These are phyloP conservation scores for Marasmius tenuissimus DNA, from an alignment of 1,284 basidiomycete species.

Conservation along the genomic window DNA sequence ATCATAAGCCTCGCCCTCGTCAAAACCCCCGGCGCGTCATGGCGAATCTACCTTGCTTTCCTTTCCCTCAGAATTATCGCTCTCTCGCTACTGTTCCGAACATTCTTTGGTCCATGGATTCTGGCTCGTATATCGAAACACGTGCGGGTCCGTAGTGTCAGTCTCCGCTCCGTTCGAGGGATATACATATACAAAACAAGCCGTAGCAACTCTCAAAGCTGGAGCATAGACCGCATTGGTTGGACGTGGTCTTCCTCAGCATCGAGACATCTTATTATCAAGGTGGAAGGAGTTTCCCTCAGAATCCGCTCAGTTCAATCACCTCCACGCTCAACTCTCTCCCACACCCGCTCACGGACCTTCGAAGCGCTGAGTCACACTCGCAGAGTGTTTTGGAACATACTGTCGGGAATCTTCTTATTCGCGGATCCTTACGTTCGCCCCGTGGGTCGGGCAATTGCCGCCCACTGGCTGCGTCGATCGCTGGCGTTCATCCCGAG, in stretches of 20 bases:
- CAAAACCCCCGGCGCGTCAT: conserved; percentile 29
- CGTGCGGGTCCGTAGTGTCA: conserved; percentile 67
- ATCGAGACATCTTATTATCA: conserved; percentile 55
- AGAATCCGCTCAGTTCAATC: conserved; percentile 38
- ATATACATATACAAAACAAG: conserved; percentile 47
- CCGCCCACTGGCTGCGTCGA: conserved; percentile 54
- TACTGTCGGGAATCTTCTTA: conserved; percentile 42
- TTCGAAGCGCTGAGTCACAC: conserved; percentile 54
- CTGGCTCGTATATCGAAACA: conserved; percentile 58
- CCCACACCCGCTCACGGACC: conserved; percentile 45
- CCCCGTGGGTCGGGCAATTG: conserved; percentile 55
- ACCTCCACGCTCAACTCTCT: conserved; percentile 15
- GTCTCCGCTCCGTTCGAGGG: conserved; percentile 73
- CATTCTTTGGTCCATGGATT: conserved; percentile 63
- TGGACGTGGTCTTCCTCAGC: conserved; percentile 52
- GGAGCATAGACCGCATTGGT: conserved; percentile 66
- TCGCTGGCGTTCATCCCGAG: conserved; percentile 63
- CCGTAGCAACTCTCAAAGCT: conserved; percentile 49
- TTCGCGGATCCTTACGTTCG: conserved; percentile 58
- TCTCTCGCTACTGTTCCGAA: conserved; percentile 58
- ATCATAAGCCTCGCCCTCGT: conserved; percentile 16
- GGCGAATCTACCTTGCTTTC: conserved; percentile 41
- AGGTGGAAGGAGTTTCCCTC: conserved; percentile 59
- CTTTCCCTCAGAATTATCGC: conserved; percentile 49
- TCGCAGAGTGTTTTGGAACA: conserved; percentile 47